Evolutionary conservation across 78 protist genomes (phyloP), one percentile per base, ranked within the genome.

Genomic region (Pigoraptor vietnamica): DNA sequence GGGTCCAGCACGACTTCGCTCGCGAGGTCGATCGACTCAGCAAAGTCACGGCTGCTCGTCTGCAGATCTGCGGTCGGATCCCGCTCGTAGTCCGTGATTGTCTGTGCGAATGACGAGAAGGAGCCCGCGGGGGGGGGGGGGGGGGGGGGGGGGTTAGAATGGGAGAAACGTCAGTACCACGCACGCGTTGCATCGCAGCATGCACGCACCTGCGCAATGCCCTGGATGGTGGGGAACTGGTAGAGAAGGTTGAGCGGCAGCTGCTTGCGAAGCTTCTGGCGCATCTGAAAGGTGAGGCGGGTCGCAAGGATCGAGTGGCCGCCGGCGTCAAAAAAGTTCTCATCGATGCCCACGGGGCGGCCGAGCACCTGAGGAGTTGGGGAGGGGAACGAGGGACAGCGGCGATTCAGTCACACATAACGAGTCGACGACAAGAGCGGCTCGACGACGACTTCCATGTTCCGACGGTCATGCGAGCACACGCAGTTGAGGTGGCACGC

Each of bases 271-370:
- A 48, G 90, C 39, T 0, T n/a, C 23, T 9, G 25, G 32, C 89
- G 86, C 89, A 92, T 0, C 86, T 89, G 48, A 81, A 92, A 92
- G 14, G 91, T 92, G 39, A 92, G 56, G 9, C 79, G 89, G 1
- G 94, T 92, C 25, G 94, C 94, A 23, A 81, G 39, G 48, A 95
- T 91, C 19, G 94, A 92, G 87, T 95, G 97, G 25, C 97, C 97
- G 14, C 97, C 97, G 14, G 92, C 36, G 35, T 93, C 95, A 55
- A 93, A 95, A 87, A 95, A 95, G 91, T 89, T 92, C 91, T 93
- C 95, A 0, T 86, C 84, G 39, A 56, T 10, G 37, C 91, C 40
- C 25, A 86, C 39, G 1, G 92, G 55, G 10, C 91, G 37, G 37
- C 37, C 82, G 0, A 67, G 39, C 38, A 92, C 56, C 23, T 55